Evolutionary conservation across 441 rosid genomes (phyloP).

Genomic region (Geranium incanum): DNA sequence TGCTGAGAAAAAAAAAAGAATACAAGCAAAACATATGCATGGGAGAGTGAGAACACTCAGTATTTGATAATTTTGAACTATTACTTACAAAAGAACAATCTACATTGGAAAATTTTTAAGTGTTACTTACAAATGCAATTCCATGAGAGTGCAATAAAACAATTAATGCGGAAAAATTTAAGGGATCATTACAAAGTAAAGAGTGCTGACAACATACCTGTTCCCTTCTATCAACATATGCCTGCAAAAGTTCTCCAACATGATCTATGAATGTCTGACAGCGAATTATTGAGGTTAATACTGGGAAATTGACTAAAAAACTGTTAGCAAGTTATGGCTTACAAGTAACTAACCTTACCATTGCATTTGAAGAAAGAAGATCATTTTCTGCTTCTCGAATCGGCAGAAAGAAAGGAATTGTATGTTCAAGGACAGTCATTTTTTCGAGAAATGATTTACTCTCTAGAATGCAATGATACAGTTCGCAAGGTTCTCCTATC

Average conservation of each 20-base stretch:
- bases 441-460: constrained; percentile 93
- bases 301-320: constrained; percentile 11
- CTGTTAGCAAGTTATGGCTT: constrained; percentile 15
- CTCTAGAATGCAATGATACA: constrained; percentile 82
- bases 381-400: constrained; percentile 81
- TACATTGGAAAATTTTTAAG: neutral
- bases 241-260: constrained; percentile 81
- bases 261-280: constrained; percentile 81
- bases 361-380: constrained; percentile 80
- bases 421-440: constrained; percentile 88
- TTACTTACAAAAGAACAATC: neutral
- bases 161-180: neutral
- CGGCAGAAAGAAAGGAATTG: constrained; percentile 91
- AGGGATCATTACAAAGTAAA: neutral
- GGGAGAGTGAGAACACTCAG: too few relatives aligned
- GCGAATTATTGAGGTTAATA: constrained; percentile 20
- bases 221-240: constrained; percentile 86
- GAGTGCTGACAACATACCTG: constrained; percentile 47
- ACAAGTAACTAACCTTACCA: constrained; percentile 46
- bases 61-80: too few relatives aligned
- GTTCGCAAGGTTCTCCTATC: constrained; percentile 80
- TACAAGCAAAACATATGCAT: too few relatives aligned
- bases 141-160: neutral
- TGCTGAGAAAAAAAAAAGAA: too few relatives aligned
- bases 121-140: neutral